A percentile compares a stretch with the other conserved stretches of the same genome.
Conservation (phyloP, 140 eudicot genomes). For the Senecio squalidus region DNA sequence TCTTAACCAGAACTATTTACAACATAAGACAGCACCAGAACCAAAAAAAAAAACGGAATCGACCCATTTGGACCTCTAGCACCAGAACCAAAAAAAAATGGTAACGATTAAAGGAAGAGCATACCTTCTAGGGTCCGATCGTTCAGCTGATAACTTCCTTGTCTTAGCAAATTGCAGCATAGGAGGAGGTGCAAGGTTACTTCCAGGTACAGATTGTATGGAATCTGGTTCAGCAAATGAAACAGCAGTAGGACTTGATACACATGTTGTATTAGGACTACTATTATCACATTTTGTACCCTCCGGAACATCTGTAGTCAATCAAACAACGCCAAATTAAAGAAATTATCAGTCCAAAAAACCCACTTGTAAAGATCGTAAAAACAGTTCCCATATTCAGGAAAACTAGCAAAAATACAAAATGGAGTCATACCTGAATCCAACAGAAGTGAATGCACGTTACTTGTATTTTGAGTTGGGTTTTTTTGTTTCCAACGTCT, state of each 20-base stretch:
- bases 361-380: no score
- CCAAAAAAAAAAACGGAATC: no score
- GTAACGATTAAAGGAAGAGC: slow-evolving; percentile 1
- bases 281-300: slow-evolving; percentile 42
- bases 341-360: no score
- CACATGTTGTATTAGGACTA: slow-evolving; percentile 42
- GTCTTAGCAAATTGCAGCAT: slow-evolving; percentile 80
- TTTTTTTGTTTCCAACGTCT: slow-evolving; percentile 41
- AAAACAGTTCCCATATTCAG: no score
- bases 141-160: slow-evolving; percentile 70
- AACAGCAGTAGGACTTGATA: slow-evolving; percentile 43
- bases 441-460: slow-evolving; percentile 50
- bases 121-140: slow-evolving; percentile 73
- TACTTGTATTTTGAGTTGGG: slow-evolving; percentile 32
- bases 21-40: no score
- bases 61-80: no score
- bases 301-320: slow-evolving; percentile 31
- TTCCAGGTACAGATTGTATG: slow-evolving; percentile 59
- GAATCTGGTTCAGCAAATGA: slow-evolving; percentile 72
- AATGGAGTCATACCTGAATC: slow-evolving; percentile 45
- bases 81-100: neutral
- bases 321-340: neutral
- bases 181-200: slow-evolving; percentile 52
- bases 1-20: no score
- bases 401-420: no score